Evolutionary conservation across 1,284 basidiomycete genomes (phyloP).

Genomic region (Cutaneotrichosporon sp.): DNA sequence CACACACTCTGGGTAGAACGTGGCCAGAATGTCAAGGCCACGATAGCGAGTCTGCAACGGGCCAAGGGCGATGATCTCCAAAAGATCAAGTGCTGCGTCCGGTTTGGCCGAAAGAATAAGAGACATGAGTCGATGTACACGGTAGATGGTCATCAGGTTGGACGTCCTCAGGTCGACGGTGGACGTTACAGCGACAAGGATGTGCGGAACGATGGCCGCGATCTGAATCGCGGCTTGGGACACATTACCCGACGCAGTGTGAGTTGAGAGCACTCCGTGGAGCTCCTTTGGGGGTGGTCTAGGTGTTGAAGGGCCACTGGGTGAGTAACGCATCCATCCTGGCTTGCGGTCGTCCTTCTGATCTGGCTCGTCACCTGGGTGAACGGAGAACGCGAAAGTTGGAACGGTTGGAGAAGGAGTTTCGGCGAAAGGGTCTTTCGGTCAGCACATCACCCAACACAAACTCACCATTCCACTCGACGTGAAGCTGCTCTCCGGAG

Average conservation of each 20-base stretch:
- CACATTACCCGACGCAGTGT: conserved; percentile 8
- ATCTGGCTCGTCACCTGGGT: conserved; percentile 1
- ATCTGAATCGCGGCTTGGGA: conserved; percentile 18
- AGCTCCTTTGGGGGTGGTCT: conserved; percentile 12
- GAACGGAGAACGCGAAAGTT: conserved; percentile 19
- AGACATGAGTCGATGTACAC: conserved; percentile 58
- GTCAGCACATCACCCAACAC: not conserved
- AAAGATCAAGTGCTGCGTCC: conserved; percentile 63
- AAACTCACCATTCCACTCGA: conserved; percentile 12
- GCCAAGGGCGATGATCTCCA: conserved; percentile 65
- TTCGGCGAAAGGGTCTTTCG: conserved; percentile 12
- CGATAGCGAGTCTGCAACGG: conserved; percentile 50
- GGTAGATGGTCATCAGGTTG: conserved; percentile 50
- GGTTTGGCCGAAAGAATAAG: conserved; percentile 59
- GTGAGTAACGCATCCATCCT: conserved; percentile 35
- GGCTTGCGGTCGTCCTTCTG: not conserved
- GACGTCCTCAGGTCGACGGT: conserved; percentile 26
- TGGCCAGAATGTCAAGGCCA: conserved; percentile 57
- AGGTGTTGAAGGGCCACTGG: conserved; percentile 14
- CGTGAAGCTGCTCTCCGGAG: not conserved
- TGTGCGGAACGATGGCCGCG: conserved; percentile 27
- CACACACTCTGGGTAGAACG: conserved; percentile 61
- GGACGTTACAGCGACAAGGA: conserved; percentile 30
- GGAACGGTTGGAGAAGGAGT: conserved; percentile 6
- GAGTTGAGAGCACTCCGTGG: conserved; percentile 26